These are phyloP conservation scores for Hypoxylon sp. DNA, from an alignment of 2,329 filamentous ascomycete species.

Conservation along the genomic window DNA sequence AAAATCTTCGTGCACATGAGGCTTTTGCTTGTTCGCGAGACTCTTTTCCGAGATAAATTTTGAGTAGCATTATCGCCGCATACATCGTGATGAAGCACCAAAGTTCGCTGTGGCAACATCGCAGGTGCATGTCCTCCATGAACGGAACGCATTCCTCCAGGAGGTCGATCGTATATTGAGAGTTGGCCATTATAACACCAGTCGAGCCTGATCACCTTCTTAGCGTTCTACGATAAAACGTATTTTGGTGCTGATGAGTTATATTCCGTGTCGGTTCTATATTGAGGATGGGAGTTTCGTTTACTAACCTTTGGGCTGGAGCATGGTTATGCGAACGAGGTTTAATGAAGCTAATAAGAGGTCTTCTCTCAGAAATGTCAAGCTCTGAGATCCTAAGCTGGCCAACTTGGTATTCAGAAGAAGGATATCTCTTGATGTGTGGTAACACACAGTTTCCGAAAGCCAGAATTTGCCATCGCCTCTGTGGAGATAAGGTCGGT, in stretches of 20 bases:
- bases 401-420: slow-evolving; percentile 38
- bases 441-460: slow-evolving; percentile 45
- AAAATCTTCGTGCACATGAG: slow-evolving; percentile 38
- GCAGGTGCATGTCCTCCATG: slow-evolving; percentile 44
- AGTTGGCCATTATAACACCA: slow-evolving; percentile 24
- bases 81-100: slow-evolving; percentile 47
- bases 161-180: slow-evolving; percentile 39
- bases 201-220: slow-evolving; percentile 20
- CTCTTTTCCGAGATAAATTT: slow-evolving; percentile 39
- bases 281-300: background rate
- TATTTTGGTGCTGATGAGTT: background rate
- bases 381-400: slow-evolving; percentile 30
- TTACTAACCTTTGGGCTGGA: slow-evolving; percentile 39
- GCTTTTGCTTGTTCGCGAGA: slow-evolving; percentile 42
- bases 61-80: slow-evolving; percentile 45
- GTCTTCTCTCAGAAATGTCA: slow-evolving; percentile 42
- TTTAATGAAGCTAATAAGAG: slow-evolving; percentile 42
- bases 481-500: slow-evolving; percentile 43
- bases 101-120: slow-evolving; percentile 43
- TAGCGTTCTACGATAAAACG: background rate
- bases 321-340: slow-evolving; percentile 39
- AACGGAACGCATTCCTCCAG: slow-evolving; percentile 44
- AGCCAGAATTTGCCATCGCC: slow-evolving; percentile 36
- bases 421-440: slow-evolving; percentile 45
- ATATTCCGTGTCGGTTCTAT: background rate